phyloP scores from a whole-genome alignment of 495 filamentous ascomycete species.

The Amphirosellinia nigrospora region DNA sequence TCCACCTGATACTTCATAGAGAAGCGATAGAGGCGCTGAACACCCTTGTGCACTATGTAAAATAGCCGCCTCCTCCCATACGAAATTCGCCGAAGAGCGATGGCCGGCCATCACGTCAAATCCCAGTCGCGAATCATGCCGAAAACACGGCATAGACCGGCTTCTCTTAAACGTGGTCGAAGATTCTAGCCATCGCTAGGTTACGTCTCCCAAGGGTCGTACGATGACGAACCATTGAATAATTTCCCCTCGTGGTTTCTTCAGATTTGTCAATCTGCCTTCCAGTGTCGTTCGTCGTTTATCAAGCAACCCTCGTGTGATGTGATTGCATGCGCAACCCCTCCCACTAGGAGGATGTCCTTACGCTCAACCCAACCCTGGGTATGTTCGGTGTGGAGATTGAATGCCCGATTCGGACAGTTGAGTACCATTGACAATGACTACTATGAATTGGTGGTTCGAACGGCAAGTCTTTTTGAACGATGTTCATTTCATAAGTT shows the following conservation, averaged over 20 bases:
- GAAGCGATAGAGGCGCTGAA: not conserved
- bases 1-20: too few species aligned
- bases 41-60: not conserved
- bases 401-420: not conserved
- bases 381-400: conserved; percentile 5
- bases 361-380: not conserved
- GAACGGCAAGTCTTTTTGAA: not conserved
- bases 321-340: not conserved
- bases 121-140: too few species aligned
- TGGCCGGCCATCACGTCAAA: not conserved
- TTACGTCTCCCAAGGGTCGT: conserved; percentile 5
- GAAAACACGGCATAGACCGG: conserved; percentile 20
- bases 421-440: not conserved
- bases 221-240: conserved; percentile 7
- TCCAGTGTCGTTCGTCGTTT: not conserved
- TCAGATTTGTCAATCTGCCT: conserved; percentile 6
- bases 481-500: not conserved
- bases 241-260: not conserved
- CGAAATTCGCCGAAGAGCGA: conserved; percentile 23
- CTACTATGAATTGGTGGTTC: not conserved
- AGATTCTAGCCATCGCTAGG: conserved; percentile 10
- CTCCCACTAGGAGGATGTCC: conserved; percentile 7
- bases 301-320: conserved; percentile 9
- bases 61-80: not conserved
- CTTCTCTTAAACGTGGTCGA: conserved; percentile 3